Base-by-base conservation (phyloP, 148 eudicot genomes). In the Camellia lanceoleosa region DNA sequence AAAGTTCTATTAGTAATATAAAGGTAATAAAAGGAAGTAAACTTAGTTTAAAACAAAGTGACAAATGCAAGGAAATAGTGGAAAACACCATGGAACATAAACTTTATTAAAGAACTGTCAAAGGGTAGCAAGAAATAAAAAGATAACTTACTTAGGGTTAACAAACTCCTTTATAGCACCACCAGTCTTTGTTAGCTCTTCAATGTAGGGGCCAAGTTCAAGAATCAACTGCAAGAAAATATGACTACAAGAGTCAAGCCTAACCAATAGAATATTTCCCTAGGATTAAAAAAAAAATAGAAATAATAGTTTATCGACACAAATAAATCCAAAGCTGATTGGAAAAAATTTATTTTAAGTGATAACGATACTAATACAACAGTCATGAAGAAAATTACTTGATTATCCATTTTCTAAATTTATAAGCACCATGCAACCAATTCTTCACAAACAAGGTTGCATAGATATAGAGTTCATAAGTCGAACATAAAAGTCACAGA, bases 101-200 rank as follows among this genome's bases (percentile, higher is more conserved):
- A 23, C 12, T 71, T 58, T 23, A 56, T 23, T 19, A 2, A n/a
- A 52, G 68, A 19, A 30, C 64, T 19, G 16, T 38, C 20, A 14
- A 64, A 55, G 65, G 61, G 44, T 51, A 43, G 51, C 23, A 71
- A 47, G 70, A 77, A 65, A 42, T 19, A 23, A 68, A 65, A 14
- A 78, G 18, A 67, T 71, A 78, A 78, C 61, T 85, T 92, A 96
- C 99, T 96, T 96, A 65, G 99, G 99, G 83, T 96, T 96, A 58
- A 96, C 95, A 83, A 96, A 96, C 90, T 96, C 99, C 88, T 93
- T 89, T 55, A 96, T 96, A 82, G 95, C 87, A 79, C 99, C 99
- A 51, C 93, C 89, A 52, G 99, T 96, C 85, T 89, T 96, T 80
- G 91, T 71, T 73, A 96, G 97, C 87, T 96, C 99, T 80, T 88